Conservation (phyloP, 441 rosid genomes). For the Manihot esculenta region DNA sequence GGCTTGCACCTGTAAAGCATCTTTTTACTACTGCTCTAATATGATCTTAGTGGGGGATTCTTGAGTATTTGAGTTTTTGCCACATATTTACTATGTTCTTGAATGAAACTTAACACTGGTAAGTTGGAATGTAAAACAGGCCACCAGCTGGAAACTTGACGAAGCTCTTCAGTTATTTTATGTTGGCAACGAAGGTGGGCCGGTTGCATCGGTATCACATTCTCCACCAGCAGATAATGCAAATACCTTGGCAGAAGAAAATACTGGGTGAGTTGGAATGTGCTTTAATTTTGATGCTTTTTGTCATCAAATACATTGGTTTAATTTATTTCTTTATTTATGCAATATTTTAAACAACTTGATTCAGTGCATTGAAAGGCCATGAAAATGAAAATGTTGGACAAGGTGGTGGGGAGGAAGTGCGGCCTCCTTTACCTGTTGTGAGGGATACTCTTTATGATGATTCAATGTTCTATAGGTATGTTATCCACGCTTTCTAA, state of each 20-base stretch:
- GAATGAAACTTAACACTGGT: slow-evolving; percentile 14
- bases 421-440: slow-evolving; percentile 92
- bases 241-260: slow-evolving; percentile 32
- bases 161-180: slow-evolving; percentile 94
- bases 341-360: slow-evolving; percentile 19
- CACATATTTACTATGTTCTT: not conserved
- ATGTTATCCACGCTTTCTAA: slow-evolving; percentile 17
- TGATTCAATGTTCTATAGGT: slow-evolving; percentile 62
- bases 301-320: slow-evolving; percentile 5
- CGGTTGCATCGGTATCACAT: slow-evolving; percentile 40
- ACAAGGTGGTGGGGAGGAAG: slow-evolving; percentile 55
- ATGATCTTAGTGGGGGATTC: not conserved
- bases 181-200: slow-evolving; percentile 70
- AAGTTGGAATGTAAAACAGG: slow-evolving; percentile 43
- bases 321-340: slow-evolving; percentile 1
- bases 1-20: not conserved
- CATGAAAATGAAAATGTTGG: slow-evolving; percentile 37
- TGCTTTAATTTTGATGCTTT: not conserved
- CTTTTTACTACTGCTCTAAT: not conserved
- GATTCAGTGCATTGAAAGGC: slow-evolving; percentile 40
- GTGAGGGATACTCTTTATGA: slow-evolving; percentile 94
- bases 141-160: slow-evolving; percentile 95
- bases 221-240: slow-evolving; percentile 38
- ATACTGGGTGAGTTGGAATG: slow-evolving; percentile 42
- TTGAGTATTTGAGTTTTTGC: not conserved